phyloP scores from a whole-genome alignment of 768 basidiomycete genomes.

The Xanthoconium stramineum region DNA sequence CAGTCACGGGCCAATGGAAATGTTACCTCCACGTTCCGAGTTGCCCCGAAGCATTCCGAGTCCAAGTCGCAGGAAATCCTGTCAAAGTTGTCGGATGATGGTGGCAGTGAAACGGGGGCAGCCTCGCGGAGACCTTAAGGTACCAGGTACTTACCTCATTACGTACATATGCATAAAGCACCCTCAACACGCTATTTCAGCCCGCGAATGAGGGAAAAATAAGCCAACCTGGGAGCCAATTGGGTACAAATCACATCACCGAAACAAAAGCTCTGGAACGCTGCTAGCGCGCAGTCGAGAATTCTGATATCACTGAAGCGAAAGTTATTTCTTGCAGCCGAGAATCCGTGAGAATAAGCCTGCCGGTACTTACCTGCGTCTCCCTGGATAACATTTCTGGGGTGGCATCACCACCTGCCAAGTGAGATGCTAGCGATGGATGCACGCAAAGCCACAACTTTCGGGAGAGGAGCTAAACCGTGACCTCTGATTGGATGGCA shows the following conservation, averaged over 20 bases:
- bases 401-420: too few relatives aligned
- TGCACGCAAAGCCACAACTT: background rate
- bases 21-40: slow-evolving; percentile 15
- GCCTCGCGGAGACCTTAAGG: slow-evolving; percentile 20
- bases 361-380: too few relatives aligned
- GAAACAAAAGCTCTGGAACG: background rate
- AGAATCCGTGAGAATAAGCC: too few relatives aligned
- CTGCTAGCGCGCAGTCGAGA: too few relatives aligned
- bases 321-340: background rate
- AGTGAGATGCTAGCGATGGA: too few relatives aligned
- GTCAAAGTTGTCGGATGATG: slow-evolving; percentile 1
- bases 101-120: slow-evolving; percentile 22
- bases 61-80: slow-evolving; percentile 10
- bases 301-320: background rate
- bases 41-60: slow-evolving; percentile 13
- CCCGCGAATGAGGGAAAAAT: background rate
- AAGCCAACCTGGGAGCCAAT: background rate
- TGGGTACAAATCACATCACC: background rate
- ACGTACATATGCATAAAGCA: background rate
- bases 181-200: background rate
- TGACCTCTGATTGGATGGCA: slow-evolving; percentile 10
- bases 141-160: slow-evolving; percentile 9
- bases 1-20: slow-evolving; percentile 16
- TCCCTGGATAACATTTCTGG: too few relatives aligned
- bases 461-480: slow-evolving; percentile 1